These are phyloP conservation scores for Solanum rostratum DNA, from an alignment of 257 asterid genomes.

Conservation along the genomic window DNA sequence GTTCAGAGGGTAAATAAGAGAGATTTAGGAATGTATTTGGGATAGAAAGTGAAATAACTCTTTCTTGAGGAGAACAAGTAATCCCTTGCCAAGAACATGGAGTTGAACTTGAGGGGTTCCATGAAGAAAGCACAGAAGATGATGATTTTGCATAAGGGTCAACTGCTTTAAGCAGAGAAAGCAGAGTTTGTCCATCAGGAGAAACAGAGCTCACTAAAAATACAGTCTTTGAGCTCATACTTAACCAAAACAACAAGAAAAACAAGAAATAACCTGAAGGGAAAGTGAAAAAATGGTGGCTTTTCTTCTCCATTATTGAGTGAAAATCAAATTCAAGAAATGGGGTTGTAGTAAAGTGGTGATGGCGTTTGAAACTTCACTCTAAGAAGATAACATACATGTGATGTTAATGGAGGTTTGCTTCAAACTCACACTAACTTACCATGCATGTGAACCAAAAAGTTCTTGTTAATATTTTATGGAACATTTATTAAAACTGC, in stretches of 20 bases:
- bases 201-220: conserved; percentile 34
- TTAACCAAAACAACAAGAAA: conserved; percentile 15
- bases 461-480: not conserved
- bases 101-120: conserved; percentile 57
- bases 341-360: not conserved
- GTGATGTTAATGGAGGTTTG: conserved; percentile 22
- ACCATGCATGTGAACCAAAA: conserved; percentile 40
- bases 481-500: not conserved
- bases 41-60: conserved; percentile 72
- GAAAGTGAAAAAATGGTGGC: not conserved
- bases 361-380: conserved; percentile 7
- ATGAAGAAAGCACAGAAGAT: conserved; percentile 63
- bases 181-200: conserved; percentile 73
- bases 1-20: conserved; percentile 49
- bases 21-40: conserved; percentile 79
- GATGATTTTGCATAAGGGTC: conserved; percentile 41
- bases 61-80: conserved; percentile 79
- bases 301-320: conserved; percentile 29
- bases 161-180: conserved; percentile 55
- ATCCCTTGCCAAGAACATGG: conserved; percentile 96
- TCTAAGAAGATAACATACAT: conserved; percentile 40
- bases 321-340: not conserved
- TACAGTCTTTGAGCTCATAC: not conserved
- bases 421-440: conserved; percentile 31
- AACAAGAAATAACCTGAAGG: conserved; percentile 2